These are phyloP conservation scores for Penstemon eatonii DNA, from an alignment of 257 asterid species.

Conservation along the genomic window DNA sequence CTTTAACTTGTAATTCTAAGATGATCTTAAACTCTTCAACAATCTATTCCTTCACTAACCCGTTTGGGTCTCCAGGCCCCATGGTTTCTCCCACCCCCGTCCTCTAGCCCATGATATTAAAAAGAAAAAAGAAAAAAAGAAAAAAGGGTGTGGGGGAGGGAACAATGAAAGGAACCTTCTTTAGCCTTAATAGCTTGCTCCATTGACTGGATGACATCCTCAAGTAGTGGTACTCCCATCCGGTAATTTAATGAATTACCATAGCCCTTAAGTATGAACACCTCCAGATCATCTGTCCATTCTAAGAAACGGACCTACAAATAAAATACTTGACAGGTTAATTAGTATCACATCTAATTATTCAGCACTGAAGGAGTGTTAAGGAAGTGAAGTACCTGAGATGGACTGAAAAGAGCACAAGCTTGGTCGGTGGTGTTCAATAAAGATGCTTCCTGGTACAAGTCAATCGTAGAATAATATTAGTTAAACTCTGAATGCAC, in stretches of 20 bases:
- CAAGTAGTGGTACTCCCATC: slow-evolving; percentile 94
- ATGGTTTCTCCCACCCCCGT: too few relatives aligned
- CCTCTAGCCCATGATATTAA: neutral
- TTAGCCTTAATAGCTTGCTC: slow-evolving; percentile 78
- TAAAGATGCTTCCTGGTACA: slow-evolving; percentile 82
- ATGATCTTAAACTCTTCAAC: neutral
- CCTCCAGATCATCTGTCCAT: slow-evolving; percentile 95
- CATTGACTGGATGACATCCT: slow-evolving; percentile 89
- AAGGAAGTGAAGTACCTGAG: slow-evolving; percentile 22
- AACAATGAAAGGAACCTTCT: slow-evolving; percentile 51
- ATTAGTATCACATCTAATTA: too few relatives aligned
- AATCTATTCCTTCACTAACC: too few relatives aligned
- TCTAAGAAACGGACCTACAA: slow-evolving; percentile 74
- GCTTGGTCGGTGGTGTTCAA: slow-evolving; percentile 80
- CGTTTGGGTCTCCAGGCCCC: too few relatives aligned
- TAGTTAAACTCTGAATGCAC: slow-evolving; percentile 17
- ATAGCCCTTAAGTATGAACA: slow-evolving; percentile 82
- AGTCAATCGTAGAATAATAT: slow-evolving; percentile 21
- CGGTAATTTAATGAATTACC: slow-evolving; percentile 86
- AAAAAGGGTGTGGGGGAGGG: neutral
- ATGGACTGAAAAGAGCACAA: slow-evolving; percentile 74
- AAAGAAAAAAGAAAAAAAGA: slow-evolving; percentile 7
- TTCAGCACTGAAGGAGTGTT: too few relatives aligned
- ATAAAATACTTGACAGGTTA: slow-evolving; percentile 21
- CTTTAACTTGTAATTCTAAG: neutral